phyloP scores from a whole-genome alignment of 805 yeast genomes.

The Hanseniaspora clermontiae region DNA sequence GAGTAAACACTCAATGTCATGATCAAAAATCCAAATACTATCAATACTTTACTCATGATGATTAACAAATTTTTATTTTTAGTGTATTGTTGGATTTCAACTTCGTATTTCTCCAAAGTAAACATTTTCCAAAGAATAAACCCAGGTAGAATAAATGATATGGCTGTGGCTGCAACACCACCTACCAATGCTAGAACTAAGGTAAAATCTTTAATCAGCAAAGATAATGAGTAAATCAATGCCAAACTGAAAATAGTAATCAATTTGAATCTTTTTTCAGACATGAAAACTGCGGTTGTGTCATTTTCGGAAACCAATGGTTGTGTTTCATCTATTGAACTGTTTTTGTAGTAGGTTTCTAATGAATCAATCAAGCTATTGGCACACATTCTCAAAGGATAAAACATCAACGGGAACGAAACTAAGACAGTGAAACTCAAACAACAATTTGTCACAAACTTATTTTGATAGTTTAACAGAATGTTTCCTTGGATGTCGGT shows the following conservation, averaged over 20 bases:
- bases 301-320: neutral
- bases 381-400: slow-evolving; percentile 63
- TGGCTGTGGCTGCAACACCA: slow-evolving; percentile 84
- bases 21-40: slow-evolving; percentile 56
- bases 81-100: slow-evolving; percentile 20
- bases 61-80: slow-evolving; percentile 19
- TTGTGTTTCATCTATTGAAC: neutral
- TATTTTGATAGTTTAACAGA: slow-evolving; percentile 50
- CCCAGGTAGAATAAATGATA: slow-evolving; percentile 84
- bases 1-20: slow-evolving; percentile 52
- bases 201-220: slow-evolving; percentile 60
- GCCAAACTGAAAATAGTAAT: slow-evolving; percentile 37
- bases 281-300: slow-evolving; percentile 15
- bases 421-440: slow-evolving; percentile 62
- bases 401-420: slow-evolving; percentile 67
- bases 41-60: slow-evolving; percentile 38
- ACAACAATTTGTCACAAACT: slow-evolving; percentile 40
- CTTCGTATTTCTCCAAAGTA: slow-evolving; percentile 23
- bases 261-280: slow-evolving; percentile 19
- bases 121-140: slow-evolving; percentile 66
- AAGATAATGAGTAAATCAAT: slow-evolving; percentile 50
- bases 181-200: slow-evolving; percentile 79
- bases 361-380: slow-evolving; percentile 51
- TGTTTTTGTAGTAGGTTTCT: slow-evolving; percentile 15
- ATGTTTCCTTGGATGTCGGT: slow-evolving; percentile 51